Evolutionary conservation across 176 grass and related monocot species (phyloP), one percentile per base, ranked within the genome.

Genomic region (Aegilops bicornis): DNA sequence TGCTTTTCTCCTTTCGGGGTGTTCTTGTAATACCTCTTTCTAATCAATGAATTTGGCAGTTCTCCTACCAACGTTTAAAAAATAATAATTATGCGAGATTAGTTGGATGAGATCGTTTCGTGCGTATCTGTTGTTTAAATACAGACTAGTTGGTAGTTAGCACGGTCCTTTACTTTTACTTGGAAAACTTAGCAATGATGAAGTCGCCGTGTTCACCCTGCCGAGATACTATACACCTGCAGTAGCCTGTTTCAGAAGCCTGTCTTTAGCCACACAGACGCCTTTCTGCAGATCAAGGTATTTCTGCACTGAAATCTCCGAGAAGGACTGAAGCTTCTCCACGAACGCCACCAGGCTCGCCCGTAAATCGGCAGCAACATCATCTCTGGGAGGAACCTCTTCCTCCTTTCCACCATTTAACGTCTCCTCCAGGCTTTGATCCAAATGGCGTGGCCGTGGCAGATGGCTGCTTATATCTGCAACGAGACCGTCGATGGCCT

Each of bases 271-370:
- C 17, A 22, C 20, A 7, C 13, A 2, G 67, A 90, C 67, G 10
- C 82, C 78, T 52, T 76, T 48, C 42, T 92, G 82, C 33, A 95
- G 84, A 77, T 22, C 40, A 42, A 80, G 63, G 64, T 95, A 93
- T 64, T 73, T 85, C n/a, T 82, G 37, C 11, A 78, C 37, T n/a
- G 89, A 98, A 52, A 27, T 27, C 9, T 83, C 68, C 8, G 91
- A 75, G 56, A 93, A 93, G 50, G 72, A 58, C 81, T 84, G 31
- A 29, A 93, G 85, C 75, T 90, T 85, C 36, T 68, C 79, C n/a
- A 98, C n/a, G 65, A 98, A 89, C 8, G 58, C 4, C 47, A 42
- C 32, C 8, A 95, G 73, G 36, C 77, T 54, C 27, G 61, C 74
- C 11, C 67, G 77, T 22, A 93, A 69, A 82, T 95, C 89, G 5